Percentiles rank a stretch among this genome's conserved stretches.
Conservation (phyloP, 257 asterid species). For the Solanum pennellii region DNA sequence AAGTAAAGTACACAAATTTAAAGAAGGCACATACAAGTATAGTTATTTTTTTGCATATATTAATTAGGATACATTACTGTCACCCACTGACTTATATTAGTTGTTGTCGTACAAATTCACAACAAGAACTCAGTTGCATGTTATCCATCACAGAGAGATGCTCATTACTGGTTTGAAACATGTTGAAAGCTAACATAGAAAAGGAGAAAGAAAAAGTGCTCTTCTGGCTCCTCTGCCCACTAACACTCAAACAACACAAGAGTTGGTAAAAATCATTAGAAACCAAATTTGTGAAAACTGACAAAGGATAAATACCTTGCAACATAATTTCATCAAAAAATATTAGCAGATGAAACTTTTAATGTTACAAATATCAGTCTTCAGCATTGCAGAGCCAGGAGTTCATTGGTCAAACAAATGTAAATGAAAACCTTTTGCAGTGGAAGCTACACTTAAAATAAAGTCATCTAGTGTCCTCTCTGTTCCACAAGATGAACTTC, state of each 20-base stretch:
- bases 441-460: background rate
- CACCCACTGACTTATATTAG: too few species aligned
- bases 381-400: background rate
- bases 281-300: background rate
- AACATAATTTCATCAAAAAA: background rate
- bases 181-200: background rate
- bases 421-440: too few species aligned
- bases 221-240: background rate
- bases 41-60: too few species aligned
- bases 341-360: background rate
- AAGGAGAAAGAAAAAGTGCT: background rate
- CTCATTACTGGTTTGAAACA: background rate
- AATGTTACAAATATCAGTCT: background rate
- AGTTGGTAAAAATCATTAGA: background rate
- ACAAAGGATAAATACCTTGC: background rate
- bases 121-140: background rate
- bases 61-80: too few species aligned
- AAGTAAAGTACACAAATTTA: background rate
- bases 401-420: too few species aligned
- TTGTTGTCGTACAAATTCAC: background rate
- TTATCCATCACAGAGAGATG: background rate
- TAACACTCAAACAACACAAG: background rate
- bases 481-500: conserved; percentile 48
- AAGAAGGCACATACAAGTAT: background rate
- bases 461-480: conserved; percentile 22